These are phyloP conservation scores for Fusarium sp. DNA, from an alignment of 2,329 filamentous ascomycete species.

Conservation along the genomic window DNA sequence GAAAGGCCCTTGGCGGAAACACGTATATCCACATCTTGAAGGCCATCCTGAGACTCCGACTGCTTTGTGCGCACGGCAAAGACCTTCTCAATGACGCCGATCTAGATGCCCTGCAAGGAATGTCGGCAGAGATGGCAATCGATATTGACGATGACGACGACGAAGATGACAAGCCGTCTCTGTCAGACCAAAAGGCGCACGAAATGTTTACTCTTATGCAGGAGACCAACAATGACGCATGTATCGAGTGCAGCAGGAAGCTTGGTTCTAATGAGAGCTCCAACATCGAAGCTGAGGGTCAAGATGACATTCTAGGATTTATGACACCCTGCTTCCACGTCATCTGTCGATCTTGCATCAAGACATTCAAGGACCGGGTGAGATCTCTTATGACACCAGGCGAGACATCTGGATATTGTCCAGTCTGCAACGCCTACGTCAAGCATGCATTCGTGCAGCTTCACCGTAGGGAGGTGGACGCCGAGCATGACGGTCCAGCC, in stretches of 20 bases:
- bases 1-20: conserved; percentile 76
- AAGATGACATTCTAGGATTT: conserved; percentile 73
- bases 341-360: conserved; percentile 77
- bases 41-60: conserved; percentile 84
- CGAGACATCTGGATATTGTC: conserved; percentile 64
- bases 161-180: conserved; percentile 62
- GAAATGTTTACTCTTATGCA: conserved; percentile 85
- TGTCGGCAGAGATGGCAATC: conserved; percentile 85
- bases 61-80: conserved; percentile 93
- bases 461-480: conserved; percentile 65
- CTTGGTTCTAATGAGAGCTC: conserved; percentile 65
- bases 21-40: conserved; percentile 95
- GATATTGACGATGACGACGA: conserved; percentile 85
- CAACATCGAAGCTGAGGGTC: conserved; percentile 64
- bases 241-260: conserved; percentile 72
- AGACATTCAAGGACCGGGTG: conserved; percentile 63
- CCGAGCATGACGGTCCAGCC: conserved; percentile 63
- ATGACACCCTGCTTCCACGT: conserved; percentile 91
- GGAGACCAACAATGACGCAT: conserved; percentile 79
- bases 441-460: conserved; percentile 72
- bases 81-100: conserved; percentile 88
- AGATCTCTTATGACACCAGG: conserved; percentile 50
- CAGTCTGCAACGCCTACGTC: conserved; percentile 70
- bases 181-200: conserved; percentile 77
- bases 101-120: conserved; percentile 77